These are phyloP conservation scores for Trametes villosa DNA, from an alignment of 768 basidiomycete genomes.

Conservation along the genomic window DNA sequence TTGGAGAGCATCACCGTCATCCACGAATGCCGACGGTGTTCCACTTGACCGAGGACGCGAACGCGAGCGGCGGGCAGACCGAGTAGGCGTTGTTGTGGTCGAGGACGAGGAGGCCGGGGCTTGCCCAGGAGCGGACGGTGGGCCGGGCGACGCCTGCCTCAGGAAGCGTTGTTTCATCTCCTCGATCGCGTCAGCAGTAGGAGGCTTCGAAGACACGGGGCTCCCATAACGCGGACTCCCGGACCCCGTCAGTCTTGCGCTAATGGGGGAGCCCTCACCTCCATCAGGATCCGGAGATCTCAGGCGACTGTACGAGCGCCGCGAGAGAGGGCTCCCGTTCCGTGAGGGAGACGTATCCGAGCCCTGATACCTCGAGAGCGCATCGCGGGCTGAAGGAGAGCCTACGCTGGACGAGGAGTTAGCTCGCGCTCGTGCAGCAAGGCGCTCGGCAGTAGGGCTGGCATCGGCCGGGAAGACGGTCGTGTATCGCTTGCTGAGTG, in stretches of 20 bases:
- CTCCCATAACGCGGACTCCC: slow-evolving; percentile 28
- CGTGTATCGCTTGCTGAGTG: slow-evolving; percentile 16
- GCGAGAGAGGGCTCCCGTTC: slow-evolving; percentile 25
- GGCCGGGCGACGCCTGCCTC: slow-evolving; percentile 35
- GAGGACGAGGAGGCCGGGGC: slow-evolving; percentile 18
- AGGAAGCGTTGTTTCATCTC: slow-evolving; percentile 67
- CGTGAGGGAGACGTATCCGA: slow-evolving; percentile 11
- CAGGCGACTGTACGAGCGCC: slow-evolving; percentile 26
- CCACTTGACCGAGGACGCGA: slow-evolving; percentile 20
- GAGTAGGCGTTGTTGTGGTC: slow-evolving; percentile 23
- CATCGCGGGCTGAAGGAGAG: slow-evolving; percentile 17
- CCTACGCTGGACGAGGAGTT: slow-evolving; percentile 22
- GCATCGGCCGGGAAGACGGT: slow-evolving; percentile 13
- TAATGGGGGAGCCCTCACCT: slow-evolving; percentile 18
- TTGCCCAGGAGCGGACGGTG: slow-evolving; percentile 24
- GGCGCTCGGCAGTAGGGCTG: slow-evolving; percentile 26
- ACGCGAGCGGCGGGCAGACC: slow-evolving; percentile 19
- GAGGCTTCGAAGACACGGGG: slow-evolving; percentile 27
- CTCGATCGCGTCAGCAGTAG: slow-evolving; percentile 57
- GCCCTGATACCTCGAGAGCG: slow-evolving; percentile 14
- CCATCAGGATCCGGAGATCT: slow-evolving; percentile 25
- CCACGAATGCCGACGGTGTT: slow-evolving; percentile 1
- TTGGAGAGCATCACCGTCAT: not conserved
- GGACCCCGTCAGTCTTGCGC: slow-evolving; percentile 12
- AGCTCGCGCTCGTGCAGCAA: slow-evolving; percentile 21